Evolutionary conservation across 2,329 filamentous ascomycete species (phyloP), one percentile per base, ranked within the genome.

Genomic region (Diaporthe sp.): DNA sequence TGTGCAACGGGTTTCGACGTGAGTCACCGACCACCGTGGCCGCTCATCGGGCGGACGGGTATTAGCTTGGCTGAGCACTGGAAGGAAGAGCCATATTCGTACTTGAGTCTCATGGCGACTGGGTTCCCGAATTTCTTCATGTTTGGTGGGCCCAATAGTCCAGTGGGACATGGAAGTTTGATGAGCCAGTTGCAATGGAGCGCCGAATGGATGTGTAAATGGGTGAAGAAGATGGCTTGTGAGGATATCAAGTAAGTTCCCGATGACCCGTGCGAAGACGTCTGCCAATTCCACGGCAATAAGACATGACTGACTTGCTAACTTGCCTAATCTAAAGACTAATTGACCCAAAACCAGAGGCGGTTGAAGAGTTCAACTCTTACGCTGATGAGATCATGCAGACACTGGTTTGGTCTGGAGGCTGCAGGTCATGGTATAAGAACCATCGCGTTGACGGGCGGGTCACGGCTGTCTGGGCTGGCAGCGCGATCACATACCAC

Each of bases 1-100:
- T 93, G 91, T 77, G 88, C 90, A 0, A 94, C 92, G 0, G 92
- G 92, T 0, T 90, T 90, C 4, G 91, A 92, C 73, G 85, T 87
- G 5, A 87, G 90, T 73, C 84, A 88, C 79, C 83, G 86, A 0
- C 90, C 90, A 0, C 87, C 87, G 0, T 93, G 93, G 76, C 85
- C 88, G 0, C 88, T 94, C 75, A 82, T 85, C 35, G 87, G 89
- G 3, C 81, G 61, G 2, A 1, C 86, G 59, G 89, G 87, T 1
- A 81, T 86, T 19, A 86, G 91, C 73, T 81, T 93, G 0, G 82
- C 84, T 19, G 80, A 85, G 17, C 85, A 87, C 1, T 94, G 92
- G 92, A 85, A 84, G n/a, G 83, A 84, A 1, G 88, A 86, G 73
- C 92, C 92, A 0, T 90, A 92, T 77, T 91, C 89, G 0, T 94